A percentile compares a stretch with the other conserved stretches of the same genome.
Evolutionary conservation across 2,329 filamentous ascomycete species (phyloP).

Genomic region (Laburnicola sp.): DNA sequence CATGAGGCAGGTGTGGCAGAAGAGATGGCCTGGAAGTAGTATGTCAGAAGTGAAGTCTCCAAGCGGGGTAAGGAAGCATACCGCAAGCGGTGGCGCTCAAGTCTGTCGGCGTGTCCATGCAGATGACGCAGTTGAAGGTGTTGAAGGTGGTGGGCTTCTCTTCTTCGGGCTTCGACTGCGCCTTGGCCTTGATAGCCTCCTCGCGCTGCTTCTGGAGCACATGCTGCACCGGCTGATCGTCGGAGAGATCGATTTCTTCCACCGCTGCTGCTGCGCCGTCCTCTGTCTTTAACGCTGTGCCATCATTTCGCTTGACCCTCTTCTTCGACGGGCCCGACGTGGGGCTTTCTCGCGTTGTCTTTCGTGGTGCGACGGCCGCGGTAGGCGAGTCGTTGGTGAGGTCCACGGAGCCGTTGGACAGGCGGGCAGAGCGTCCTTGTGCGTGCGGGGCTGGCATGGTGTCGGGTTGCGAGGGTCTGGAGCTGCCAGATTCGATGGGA

Average conservation of each 20-base stretch:
- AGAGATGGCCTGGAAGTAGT: conserved; percentile 59
- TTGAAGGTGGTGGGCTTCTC: conserved; percentile 49
- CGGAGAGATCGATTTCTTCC: conserved; percentile 56
- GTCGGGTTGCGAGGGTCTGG: conserved; percentile 18
- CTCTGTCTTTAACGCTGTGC: conserved; percentile 1
- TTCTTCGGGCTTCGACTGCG: conserved; percentile 39
- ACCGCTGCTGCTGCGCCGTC: conserved; percentile 31
- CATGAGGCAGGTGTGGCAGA: conserved; percentile 65
- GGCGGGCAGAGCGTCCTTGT: conserved; percentile 24
- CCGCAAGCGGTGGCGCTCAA: conserved; percentile 64
- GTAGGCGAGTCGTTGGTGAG: conserved; percentile 33
- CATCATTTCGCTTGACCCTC: conserved; percentile 29
- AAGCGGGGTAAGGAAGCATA: conserved; percentile 38
- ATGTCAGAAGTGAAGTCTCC: conserved; percentile 6
- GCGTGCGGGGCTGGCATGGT: conserved; percentile 1
- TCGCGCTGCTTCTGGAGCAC: conserved; percentile 57
- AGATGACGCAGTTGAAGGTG: conserved; percentile 63
- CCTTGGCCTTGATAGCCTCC: conserved; percentile 55
- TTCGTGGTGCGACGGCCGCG: conserved; percentile 8
- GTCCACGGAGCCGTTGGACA: conserved; percentile 44
- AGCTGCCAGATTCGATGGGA: conserved; percentile 20
- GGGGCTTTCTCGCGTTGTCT: conserved; percentile 26
- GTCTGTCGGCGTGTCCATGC: conserved; percentile 64
- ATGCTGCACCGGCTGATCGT: conserved; percentile 50
- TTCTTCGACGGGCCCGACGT: conserved; percentile 38